Percentiles rank a stretch among this genome's conserved stretches.
Evolutionary conservation across 75 land plant genomes (phyloP).

Genomic region (Ceratopteris richardii): DNA sequence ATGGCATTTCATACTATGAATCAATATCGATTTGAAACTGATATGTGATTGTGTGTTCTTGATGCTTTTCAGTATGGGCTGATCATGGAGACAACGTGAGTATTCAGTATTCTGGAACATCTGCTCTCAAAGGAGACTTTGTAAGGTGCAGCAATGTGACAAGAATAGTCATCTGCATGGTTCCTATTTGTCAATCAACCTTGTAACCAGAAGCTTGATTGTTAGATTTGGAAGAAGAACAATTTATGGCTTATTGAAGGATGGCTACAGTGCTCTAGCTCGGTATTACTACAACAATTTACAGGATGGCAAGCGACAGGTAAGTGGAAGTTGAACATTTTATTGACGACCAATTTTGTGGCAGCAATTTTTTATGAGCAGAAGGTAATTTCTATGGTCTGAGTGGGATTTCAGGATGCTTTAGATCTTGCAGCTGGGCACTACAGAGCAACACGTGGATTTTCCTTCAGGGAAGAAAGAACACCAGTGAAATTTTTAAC

Average conservation of each 20-base stretch:
- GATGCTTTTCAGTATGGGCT: conserved; percentile 62
- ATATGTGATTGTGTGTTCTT: no score
- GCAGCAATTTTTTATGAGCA: neutral
- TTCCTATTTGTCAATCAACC: no score
- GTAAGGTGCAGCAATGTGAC: conserved; percentile 47
- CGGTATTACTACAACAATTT: conserved; percentile 95
- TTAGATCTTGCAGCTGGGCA: conserved; percentile 88
- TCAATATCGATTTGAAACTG: no score
- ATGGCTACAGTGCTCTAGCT: conserved; percentile 86
- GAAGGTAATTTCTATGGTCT: neutral
- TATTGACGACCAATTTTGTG: no score
- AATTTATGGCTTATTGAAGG: conserved; percentile 68
- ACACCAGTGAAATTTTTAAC: conserved; percentile 16
- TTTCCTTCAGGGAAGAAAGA: conserved; percentile 53
- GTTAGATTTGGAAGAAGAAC: conserved; percentile 80
- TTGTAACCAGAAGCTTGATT: neutral
- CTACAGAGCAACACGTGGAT: conserved; percentile 49
- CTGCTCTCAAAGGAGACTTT: conserved; percentile 90
- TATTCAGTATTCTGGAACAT: conserved; percentile 88
- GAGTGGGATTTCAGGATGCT: conserved; percentile 53
- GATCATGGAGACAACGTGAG: conserved; percentile 97
- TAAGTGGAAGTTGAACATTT: no score
- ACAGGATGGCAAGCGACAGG: conserved; percentile 89
- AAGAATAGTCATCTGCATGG: no score
- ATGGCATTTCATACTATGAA: no score